These are phyloP conservation scores for Aureococcus anophagefferens DNA, from an alignment of 108 stramenopile species.

Conservation along the genomic window DNA sequence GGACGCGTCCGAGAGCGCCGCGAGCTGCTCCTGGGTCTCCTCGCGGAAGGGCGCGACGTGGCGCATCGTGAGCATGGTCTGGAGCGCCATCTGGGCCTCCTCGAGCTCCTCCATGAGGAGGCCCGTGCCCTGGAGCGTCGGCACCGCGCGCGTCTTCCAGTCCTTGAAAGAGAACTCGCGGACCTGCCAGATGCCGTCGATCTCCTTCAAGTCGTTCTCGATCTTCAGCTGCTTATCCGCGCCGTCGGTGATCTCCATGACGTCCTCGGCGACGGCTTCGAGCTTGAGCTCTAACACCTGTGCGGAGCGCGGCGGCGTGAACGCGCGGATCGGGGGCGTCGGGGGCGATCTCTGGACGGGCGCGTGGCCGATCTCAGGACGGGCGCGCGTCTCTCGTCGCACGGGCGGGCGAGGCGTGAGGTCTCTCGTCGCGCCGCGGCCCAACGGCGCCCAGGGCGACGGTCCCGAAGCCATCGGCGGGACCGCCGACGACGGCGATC, in stretches of 20 bases:
- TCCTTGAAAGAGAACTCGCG: constrained; percentile 61
- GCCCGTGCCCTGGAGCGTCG: constrained; percentile 64
- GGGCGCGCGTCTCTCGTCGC: no score
- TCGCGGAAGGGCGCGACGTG: constrained; percentile 70
- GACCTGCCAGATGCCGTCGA: constrained; percentile 54
- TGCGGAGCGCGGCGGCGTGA: no score
- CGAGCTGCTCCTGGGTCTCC: constrained; percentile 62
- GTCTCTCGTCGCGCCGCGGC: no score
- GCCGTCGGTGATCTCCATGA: constrained; percentile 76
- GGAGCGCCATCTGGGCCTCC: constrained; percentile 73
- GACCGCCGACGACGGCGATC: no score
- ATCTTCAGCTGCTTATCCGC: constrained; percentile 80
- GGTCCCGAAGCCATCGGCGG: no score
- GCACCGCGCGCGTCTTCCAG: constrained; percentile 67
- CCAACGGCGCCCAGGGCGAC: no score
- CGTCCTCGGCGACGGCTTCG: constrained; percentile 47
- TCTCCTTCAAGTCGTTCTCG: constrained; percentile 60
- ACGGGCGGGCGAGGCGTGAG: no score
- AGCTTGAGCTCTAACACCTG: constrained; percentile 50
- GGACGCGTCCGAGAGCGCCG: constrained; percentile 63
- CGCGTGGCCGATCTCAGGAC: no score
- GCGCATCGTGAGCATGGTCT: constrained; percentile 75
- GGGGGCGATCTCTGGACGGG: no score
- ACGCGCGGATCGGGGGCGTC: not conserved
- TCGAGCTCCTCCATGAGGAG: constrained; percentile 78